Evolutionary conservation across 2,329 filamentous ascomycete species (phyloP).

Genomic region (Trichophyton simii): DNA sequence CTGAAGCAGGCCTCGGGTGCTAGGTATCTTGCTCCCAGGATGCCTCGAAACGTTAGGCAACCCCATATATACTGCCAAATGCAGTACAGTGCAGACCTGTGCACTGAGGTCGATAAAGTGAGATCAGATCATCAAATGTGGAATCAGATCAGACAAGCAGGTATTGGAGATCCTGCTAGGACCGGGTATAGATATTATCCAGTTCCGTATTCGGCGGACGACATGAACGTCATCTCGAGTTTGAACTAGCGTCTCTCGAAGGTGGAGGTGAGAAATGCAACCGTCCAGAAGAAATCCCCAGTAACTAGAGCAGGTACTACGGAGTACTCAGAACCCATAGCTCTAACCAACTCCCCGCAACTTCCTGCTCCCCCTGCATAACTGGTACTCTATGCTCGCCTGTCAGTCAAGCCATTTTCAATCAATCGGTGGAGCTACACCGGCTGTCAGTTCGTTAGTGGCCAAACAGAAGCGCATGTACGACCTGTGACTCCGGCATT

Average conservation of each 20-base stretch:
- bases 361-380: neutral
- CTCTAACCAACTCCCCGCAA: neutral
- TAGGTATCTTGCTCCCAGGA: neutral
- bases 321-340: neutral
- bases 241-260: neutral
- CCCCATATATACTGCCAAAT: neutral
- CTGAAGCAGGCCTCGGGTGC: neutral
- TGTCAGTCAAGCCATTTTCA: neutral
- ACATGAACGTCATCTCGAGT: neutral
- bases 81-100: neutral
- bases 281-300: neutral
- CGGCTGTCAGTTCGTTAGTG: neutral
- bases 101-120: neutral
- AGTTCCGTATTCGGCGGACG: neutral
- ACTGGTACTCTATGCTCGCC: neutral
- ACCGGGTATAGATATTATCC: neutral
- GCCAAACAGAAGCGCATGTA: neutral
- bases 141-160: neutral
- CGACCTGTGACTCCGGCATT: neutral
- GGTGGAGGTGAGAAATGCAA: neutral
- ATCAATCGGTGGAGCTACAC: neutral
- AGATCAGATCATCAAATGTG: neutral
- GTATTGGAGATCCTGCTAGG: neutral
- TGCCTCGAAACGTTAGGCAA: neutral
- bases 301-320: neutral